Base-by-base conservation (phyloP, 2,329 filamentous ascomycete species). In the Colletotrichum plurivorum region DNA sequence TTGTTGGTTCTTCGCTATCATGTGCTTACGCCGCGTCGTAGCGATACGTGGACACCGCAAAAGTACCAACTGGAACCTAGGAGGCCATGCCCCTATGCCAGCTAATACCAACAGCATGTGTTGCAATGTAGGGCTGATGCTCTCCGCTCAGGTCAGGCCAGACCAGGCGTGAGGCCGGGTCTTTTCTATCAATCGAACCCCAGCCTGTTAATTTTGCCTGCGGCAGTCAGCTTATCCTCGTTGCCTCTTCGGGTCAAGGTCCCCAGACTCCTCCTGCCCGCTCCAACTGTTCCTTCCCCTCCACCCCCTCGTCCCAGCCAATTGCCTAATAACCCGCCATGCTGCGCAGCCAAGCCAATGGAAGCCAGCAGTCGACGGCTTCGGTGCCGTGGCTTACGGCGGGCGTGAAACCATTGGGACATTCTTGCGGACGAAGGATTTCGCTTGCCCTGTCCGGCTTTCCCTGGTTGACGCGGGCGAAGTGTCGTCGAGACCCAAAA, bases 261-360 rank as follows among this genome's bases (percentile, higher is more conserved):
- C 45, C 18, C 45, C 5, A 5, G n/a, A n/a, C 43, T 45, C 7
- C 43, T 36, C n/a, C 43, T 36, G 31, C 31, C 31, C 31, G 31
- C 31, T 48, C 45, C 45, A 18, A 48, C 45, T 22, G n/a, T n/a
- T 46, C 41, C n/a, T 25, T 18, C 18, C 22, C 7, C 76, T 78
- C 31, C 69, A 69, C 0, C 75, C 76, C 4, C n/a, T n/a, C 77
- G 76, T 22, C 39, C 41, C 16, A 43, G 41, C 41, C 13, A 15
- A 43, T 43, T 6, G 13, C 13, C 53, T 78, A 16, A 67, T 77
- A 18, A 78, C 77, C 0, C 71, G 73, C 1, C 72, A 72, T 10
- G 69, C 52, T 12, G 63, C 67, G 5, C 41, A 5, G 10, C 41
- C 13, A 43, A 18, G 25, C 43, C 25, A 43, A 46, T 45, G 31